Evolutionary conservation across 140 eudicot species (phyloP), one percentile per base, ranked within the genome.

Genomic region (Flaveria floridana): DNA sequence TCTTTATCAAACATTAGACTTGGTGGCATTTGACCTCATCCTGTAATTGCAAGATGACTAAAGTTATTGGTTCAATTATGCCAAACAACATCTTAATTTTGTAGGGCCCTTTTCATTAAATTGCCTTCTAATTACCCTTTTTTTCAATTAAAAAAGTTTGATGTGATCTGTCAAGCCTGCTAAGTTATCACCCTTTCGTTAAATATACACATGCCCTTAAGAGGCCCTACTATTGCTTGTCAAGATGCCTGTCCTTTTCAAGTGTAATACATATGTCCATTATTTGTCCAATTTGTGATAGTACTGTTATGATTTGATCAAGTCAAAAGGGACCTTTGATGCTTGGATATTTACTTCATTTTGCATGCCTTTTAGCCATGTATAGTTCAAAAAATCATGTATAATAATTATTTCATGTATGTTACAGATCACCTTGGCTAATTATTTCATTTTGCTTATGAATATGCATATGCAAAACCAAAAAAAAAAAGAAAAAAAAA

Each of bases 261-360:
- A 52, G 28, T 65, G 50, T 64, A 64, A 72, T 23, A 65, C 30
- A 18, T 25, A 16, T 64, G 83, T 73, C 79, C 64, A 53, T 41
- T 61, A n/a, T 57, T 44, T 56, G 74, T 46, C 70, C 46, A 72
- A 55, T 52, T 72, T 53, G 59, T 53, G 18, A 53, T 79, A 26
- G 18, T 72, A 1, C 16, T 71, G 58, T 62, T 51, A 4, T 71
- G 77, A 67, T 62, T 25, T 72, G 68, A 61, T 61, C 42, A 52
- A 72, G 75, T 79, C 83, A 79, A 72, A 50, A 1, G 74, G 83
- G 72, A 15, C 82, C 68, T 65, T 65, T 61, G 20, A 70, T 78
- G 28, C 30, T 59, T 15, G 9, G 51, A 2, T 50, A 47, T 70
- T 37, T 48, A 70, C 66, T 28, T 30, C 64, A 39, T 34, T 66